Percentiles rank a stretch among this genome's conserved stretches.
Evolutionary conservation across 306 rosid genomes (phyloP).

Genomic region (Dryas drummondii): DNA sequence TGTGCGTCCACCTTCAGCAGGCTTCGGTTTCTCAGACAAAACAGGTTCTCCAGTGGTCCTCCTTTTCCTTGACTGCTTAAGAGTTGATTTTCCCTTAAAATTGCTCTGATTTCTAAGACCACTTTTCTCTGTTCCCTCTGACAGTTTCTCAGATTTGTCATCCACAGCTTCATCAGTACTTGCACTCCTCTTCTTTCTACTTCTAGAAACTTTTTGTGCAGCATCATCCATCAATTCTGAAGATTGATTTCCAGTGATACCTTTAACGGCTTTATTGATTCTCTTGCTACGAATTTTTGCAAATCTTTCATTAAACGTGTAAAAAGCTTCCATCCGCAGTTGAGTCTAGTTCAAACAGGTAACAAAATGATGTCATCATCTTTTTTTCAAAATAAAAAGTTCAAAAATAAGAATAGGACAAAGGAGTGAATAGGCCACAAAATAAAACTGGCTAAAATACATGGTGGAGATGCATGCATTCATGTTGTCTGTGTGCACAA

Average conservation of each 20-base stretch:
- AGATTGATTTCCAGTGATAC: constrained; percentile 64
- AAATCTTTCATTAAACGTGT: constrained; percentile 82
- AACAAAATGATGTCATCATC: constrained; percentile 30
- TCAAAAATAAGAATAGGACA: not conserved
- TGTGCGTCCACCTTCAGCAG: constrained; percentile 31
- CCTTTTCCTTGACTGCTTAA: constrained; percentile 55
- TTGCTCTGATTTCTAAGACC: constrained; percentile 22
- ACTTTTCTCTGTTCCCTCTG: constrained; percentile 34
- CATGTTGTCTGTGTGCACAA: not conserved
- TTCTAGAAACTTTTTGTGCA: constrained; percentile 34
- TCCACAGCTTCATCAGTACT: constrained; percentile 41
- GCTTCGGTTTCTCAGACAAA: constrained; percentile 28
- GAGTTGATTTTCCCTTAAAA: constrained; percentile 31
- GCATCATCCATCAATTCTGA: constrained; percentile 46
- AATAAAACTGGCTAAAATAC: constrained; percentile 8
- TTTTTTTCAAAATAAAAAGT: constrained; percentile 12
- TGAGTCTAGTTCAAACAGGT: constrained; percentile 67
- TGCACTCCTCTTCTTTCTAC: constrained; percentile 27
- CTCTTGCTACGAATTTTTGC: constrained; percentile 95
- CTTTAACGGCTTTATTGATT: constrained; percentile 81
- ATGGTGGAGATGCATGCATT: not conserved
- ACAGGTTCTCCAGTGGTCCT: constrained; percentile 33
- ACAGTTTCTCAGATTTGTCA: constrained; percentile 35
- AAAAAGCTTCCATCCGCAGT: constrained; percentile 88
- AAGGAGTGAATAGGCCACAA: constrained; percentile 5